Base-by-base conservation (phyloP, 352 stramenopile species). In the Phytophthora lateralis region DNA sequence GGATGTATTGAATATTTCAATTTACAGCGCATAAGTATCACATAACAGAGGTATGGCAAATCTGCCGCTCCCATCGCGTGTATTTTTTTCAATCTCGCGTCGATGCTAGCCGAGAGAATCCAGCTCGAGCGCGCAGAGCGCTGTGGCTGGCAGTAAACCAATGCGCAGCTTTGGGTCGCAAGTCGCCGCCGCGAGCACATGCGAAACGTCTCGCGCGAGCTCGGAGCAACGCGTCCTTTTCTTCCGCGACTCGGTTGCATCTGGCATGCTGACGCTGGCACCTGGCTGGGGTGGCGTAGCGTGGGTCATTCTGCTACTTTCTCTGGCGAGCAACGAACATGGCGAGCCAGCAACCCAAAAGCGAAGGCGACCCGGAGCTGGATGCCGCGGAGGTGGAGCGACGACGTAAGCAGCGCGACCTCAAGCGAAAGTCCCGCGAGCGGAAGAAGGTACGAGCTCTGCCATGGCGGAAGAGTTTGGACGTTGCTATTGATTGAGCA, bases 401-500 rank as follows among this genome's bases (percentile, higher is more conserved):
- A 21, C 61, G 66, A 4, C 71, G 71, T 37, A 80, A 80, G 45
- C 71, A 80, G 60, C 58, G 71, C n/a, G 71, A 80, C 12, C 68
- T 80, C 12, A 80, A 80, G 51, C 67, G 71, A 21, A 80, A 80
- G 41, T 80, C 71, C 9, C 63, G 71, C 18, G 71, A 80, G 27
- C 71, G 71, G 18, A 76, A 80, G 41, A 80, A 80, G 71, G 71
- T 80, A 48, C 30, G 50, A 12, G 11, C n/a, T 32, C 26, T 30
- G 26, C 26, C 17, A 20, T 12, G 10, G 42, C 56, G 30, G 15
- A 29, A 17, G 34, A 18, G n/a, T 24, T 20, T 32, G 9, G 29
- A 18, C 14, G 27, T 14, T 50, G 20, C 9, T 38, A 12, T 37
- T 48, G 14, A 49, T 38, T 48, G 7, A 26, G 11, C 15, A 9